A percentile compares a stretch with the other conserved stretches of the same genome.
Evolutionary conservation across 768 basidiomycete genomes (phyloP).

Genomic region (Boletus speciosus): DNA sequence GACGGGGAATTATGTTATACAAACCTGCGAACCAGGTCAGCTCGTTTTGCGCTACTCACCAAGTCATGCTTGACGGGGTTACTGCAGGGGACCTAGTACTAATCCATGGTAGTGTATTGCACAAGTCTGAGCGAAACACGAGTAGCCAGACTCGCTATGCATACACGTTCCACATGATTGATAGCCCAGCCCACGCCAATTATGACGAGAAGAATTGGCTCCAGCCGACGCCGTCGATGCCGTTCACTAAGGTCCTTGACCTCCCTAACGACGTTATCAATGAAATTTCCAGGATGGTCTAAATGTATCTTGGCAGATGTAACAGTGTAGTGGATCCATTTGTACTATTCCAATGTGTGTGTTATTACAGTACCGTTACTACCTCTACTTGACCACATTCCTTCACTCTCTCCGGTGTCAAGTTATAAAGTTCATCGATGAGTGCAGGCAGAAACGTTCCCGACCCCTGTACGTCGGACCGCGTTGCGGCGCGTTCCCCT

Average conservation of each 20-base stretch:
- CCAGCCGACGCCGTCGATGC: constrained; percentile 81
- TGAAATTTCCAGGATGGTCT: background rate
- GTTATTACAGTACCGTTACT: background rate
- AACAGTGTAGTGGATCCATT: background rate
- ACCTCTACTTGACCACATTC: constrained; percentile 29
- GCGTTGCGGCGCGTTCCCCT: constrained; percentile 52
- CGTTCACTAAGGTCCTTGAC: constrained; percentile 64
- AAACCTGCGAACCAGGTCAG: constrained; percentile 70
- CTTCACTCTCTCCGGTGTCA: constrained; percentile 38
- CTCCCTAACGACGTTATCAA: constrained; percentile 7
- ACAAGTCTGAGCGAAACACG: constrained; percentile 86
- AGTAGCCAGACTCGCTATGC: constrained; percentile 81
- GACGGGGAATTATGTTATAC: constrained; percentile 55
- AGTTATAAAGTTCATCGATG: constrained; percentile 55
- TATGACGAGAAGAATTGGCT: constrained; percentile 96
- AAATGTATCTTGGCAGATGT: background rate
- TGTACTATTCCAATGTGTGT: background rate
- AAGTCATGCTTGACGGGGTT: background rate
- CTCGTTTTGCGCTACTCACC: background rate
- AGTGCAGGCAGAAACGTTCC: constrained; percentile 64
- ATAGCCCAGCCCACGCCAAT: constrained; percentile 60
- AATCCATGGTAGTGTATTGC: constrained; percentile 90
- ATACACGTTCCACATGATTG: constrained; percentile 96
- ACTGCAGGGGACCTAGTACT: constrained; percentile 79
- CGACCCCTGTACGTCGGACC: constrained; percentile 54